Evolutionary conservation across 371 early-diverging fungal species (phyloP), one percentile per base, ranked within the genome.

Genomic region (Capillidium rhysosporum): DNA sequence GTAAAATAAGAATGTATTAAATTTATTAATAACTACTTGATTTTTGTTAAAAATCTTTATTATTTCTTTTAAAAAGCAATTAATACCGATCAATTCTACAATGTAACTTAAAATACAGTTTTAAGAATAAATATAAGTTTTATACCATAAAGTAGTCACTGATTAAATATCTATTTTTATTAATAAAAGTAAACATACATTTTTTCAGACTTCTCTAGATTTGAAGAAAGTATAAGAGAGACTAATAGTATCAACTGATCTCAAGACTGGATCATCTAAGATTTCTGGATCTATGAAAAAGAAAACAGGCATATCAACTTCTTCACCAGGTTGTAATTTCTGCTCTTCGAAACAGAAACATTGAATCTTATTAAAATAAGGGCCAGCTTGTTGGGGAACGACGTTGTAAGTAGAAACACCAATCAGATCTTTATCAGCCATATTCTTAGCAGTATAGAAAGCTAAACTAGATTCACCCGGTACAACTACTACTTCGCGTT

Each of bases 311-410:
- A 98, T 98, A 58, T 98, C 98, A 2, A 98, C 88, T 56, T 89
- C 82, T 66, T 98, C 98, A 1, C 79, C 80, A 0, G 95, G 84
- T 31, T 66, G 73, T 52, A 98, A 67, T 65, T 79, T 83, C 65
- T 98, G 97, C 63, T 96, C 95, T 61, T 98, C 98, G 69, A 98
- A 98, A 61, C 98, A 98, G 59, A 98, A 98, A 64, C 98, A 98
- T 63, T 98, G 98, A 55, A 95, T 94, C 73, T 95, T 97, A 78
- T 95, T 97, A 57, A 95, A 93, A 54, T 93, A 86, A 16, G 72
- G 75, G 1, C 86, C 98, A 1, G 89, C 92, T 61, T 89, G 83
- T 53, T 80, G 74, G 1, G 98, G 98, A 0, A 89, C 77, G 25
- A 98, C 93, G 60, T 89, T 92, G 59, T 98, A 98, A 0, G 96